Evolutionary conservation across 2,329 filamentous ascomycete genomes (phyloP), one percentile per base, ranked within the genome.

Genomic region (Alternaria triticina): DNA sequence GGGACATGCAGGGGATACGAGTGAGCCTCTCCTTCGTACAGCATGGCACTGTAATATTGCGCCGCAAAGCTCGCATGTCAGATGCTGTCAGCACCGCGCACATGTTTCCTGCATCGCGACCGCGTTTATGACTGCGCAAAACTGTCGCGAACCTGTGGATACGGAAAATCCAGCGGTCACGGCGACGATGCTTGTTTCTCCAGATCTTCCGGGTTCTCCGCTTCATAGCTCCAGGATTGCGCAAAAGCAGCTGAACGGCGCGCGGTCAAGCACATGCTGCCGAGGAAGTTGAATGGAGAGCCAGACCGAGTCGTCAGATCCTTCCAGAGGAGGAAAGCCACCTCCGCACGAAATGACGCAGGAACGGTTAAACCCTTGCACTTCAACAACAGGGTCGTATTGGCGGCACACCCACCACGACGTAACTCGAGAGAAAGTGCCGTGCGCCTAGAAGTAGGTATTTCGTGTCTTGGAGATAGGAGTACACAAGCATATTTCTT

Each of bases 251-350:
- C 23, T 27, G 44, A 17, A 20, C 25, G 51, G 15, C 23, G 50
- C 20, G 30, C 28, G 15, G 20, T 52, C 60, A 60, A 55, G 61
- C 61, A 63, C 61, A 63, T 63, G 61, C 30, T 61, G 58, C 61
- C 61, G 61, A 64, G 61, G 61, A 57, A 57, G 23, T 57, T 61
- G 43, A 54, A 25, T 45, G 33, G 6, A 23, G 27, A 30, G 17
- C 20, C 49, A 47, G 11, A 49, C 69, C 68, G 64, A 73, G 61
- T 65, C 65, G 64, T 62, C 54, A 65, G 62, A 52, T 55, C 55
- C 58, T 59, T 55, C 59, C 58, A 49, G 15, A 50, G 28, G 25
- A 59, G 56, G 58, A 62, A 40, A 57, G 23, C 33, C 43, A 51
- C 28, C 46, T 44, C 59, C 58, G 57, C 54, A 50, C 36, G 33